A percentile compares a stretch with the other conserved stretches of the same genome.
Evolutionary conservation across 1,139 yeast genomes (phyloP).

Genomic region (Candida sanyaensis): DNA sequence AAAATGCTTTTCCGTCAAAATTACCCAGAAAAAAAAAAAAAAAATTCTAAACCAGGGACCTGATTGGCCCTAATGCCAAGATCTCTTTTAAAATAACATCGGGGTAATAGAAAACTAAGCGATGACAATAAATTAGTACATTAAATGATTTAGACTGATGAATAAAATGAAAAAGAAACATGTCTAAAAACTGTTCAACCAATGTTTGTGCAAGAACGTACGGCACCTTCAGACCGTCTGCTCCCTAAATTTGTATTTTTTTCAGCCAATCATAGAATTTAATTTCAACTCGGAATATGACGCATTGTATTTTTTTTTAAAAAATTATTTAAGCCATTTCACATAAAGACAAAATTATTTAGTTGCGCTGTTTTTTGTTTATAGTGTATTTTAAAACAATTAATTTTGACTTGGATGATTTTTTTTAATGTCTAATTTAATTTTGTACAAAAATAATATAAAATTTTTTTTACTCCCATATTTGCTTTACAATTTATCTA

Average conservation of each 20-base stretch:
- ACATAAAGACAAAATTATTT: conserved; percentile 1
- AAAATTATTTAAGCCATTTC: neutral
- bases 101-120: no score
- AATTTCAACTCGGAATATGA: conserved; percentile 2
- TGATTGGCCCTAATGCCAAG: no score
- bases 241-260: neutral
- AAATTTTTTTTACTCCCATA: neutral
- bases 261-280: conserved; percentile 2
- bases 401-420: neutral
- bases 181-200: neutral
- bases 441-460: neutral
- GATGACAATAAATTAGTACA: no score
- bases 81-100: no score
- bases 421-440: neutral
- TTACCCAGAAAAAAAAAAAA: no score
- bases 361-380: neutral
- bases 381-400: neutral
- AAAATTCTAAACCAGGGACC: no score
- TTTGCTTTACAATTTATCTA: neutral
- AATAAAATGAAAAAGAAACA: no score
- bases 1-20: no score
- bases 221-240: neutral
- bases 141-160: no score
- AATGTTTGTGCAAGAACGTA: neutral
- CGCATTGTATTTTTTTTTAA: neutral